These are phyloP conservation scores for Inga laurina DNA, from an alignment of 306 rosid species.

Conservation along the genomic window DNA sequence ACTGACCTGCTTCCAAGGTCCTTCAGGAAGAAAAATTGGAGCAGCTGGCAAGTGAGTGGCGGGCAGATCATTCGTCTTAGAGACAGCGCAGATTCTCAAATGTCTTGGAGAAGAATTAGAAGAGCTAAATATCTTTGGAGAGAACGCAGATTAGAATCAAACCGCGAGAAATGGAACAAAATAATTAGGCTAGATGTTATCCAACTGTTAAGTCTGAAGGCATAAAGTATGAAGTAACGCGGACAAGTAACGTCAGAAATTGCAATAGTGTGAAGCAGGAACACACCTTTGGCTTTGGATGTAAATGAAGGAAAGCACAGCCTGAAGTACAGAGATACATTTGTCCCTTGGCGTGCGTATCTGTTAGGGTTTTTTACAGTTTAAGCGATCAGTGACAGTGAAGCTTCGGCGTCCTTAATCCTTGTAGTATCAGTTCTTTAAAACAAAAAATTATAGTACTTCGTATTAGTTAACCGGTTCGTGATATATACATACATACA, in stretches of 20 bases:
- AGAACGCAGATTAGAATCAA: background rate
- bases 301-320: background rate
- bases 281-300: constrained; percentile 1
- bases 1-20: constrained; percentile 91
- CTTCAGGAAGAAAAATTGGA: constrained; percentile 84
- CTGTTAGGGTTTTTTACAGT: background rate
- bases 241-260: background rate
- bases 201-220: background rate
- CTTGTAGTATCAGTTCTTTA: background rate
- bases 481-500: background rate
- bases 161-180: background rate
- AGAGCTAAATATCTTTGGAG: background rate
- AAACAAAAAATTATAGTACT: background rate
- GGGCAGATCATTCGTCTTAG: constrained; percentile 27
- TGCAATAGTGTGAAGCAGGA: background rate
- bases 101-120: constrained; percentile 23
- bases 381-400: background rate
- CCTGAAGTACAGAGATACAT: background rate
- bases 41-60: constrained; percentile 65
- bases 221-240: background rate
- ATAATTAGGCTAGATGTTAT: background rate
- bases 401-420: background rate
- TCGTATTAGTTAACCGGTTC: background rate
- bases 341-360: background rate
- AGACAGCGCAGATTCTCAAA: constrained; percentile 6